These are phyloP conservation scores for Caloboletus inedulis DNA, from an alignment of 1,284 basidiomycete species.

Conservation along the genomic window DNA sequence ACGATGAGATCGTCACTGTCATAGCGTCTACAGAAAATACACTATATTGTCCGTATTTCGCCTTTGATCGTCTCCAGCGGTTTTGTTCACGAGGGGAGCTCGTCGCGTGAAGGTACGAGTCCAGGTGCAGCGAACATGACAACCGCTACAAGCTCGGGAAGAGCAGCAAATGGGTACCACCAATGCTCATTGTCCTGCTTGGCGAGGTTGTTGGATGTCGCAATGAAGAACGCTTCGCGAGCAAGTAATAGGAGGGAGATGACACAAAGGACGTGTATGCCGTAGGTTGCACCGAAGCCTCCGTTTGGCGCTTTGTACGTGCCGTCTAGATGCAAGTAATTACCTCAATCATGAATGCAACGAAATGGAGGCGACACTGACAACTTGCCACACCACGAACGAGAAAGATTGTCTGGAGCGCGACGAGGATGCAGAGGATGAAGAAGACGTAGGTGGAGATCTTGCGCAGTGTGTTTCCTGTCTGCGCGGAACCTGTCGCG, in stretches of 20 bases:
- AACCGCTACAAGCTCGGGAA: slow-evolving; percentile 44
- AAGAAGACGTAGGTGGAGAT: slow-evolving; percentile 46
- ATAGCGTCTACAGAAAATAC: background rate
- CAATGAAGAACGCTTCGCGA: slow-evolving; percentile 41
- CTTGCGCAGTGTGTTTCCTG: slow-evolving; percentile 32
- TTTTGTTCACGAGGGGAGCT: slow-evolving; percentile 21
- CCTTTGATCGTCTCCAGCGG: background rate
- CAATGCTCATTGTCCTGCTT: slow-evolving; percentile 39
- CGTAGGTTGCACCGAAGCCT: slow-evolving; percentile 34
- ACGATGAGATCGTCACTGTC: background rate
- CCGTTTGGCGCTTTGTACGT: slow-evolving; percentile 17
- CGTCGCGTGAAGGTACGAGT: slow-evolving; percentile 38
- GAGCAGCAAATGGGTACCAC: slow-evolving; percentile 47
- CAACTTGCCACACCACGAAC: slow-evolving; percentile 22
- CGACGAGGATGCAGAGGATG: slow-evolving; percentile 40
- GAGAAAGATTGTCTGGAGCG: slow-evolving; percentile 38
- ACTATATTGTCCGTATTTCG: background rate
- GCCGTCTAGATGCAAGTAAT: slow-evolving; percentile 16
- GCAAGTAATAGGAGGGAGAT: slow-evolving; percentile 41
- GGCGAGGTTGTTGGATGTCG: slow-evolving; percentile 30
- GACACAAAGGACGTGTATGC: slow-evolving; percentile 35
- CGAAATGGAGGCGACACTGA: slow-evolving; percentile 13
- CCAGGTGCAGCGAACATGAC: slow-evolving; percentile 41
- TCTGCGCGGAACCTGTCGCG: slow-evolving; percentile 12
- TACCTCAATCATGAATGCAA: background rate